Conservation (phyloP, 441 rosid species). For the Pelargonium citronellum region DNA sequence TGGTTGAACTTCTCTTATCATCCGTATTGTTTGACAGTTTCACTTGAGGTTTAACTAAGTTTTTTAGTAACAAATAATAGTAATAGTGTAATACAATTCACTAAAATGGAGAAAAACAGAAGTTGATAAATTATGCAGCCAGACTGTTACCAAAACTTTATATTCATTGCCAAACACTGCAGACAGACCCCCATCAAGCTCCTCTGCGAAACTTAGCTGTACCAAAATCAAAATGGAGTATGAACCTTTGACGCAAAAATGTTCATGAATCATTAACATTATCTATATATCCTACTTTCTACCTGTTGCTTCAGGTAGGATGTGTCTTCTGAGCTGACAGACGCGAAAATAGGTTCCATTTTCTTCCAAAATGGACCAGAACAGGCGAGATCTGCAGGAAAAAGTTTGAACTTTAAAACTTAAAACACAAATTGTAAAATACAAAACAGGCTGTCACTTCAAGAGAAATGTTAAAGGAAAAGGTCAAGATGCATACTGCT, state of each 20-base stretch:
- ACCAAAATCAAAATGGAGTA: slow-evolving; percentile 4
- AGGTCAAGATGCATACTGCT: slow-evolving; percentile 40
- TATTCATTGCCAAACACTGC: slow-evolving; percentile 9
- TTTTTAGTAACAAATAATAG: neutral
- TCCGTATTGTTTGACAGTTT: neutral
- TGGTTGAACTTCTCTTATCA: neutral
- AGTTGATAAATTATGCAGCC: neutral
- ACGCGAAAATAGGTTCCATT: slow-evolving; percentile 64
- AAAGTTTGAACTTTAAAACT: neutral
- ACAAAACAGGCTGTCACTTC: slow-evolving; percentile 9
- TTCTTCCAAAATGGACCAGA: slow-evolving; percentile 81
- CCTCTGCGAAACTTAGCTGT: slow-evolving; percentile 9
- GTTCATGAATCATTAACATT: slow-evolving; percentile 14
- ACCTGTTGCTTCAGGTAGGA: slow-evolving; percentile 85
- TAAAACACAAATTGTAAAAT: neutral
- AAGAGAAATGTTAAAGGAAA: slow-evolving; percentile 1
- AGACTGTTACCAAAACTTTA: neutral
- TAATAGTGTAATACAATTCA: neutral
- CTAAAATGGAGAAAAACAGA: neutral
- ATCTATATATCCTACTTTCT: slow-evolving; percentile 12
- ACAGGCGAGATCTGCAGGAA: slow-evolving; percentile 55
- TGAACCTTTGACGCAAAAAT: neutral
- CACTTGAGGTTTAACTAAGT: neutral
- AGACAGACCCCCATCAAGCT: neutral
- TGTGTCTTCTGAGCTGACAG: slow-evolving; percentile 54